A percentile compares a stretch with the other conserved stretches of the same genome.
phyloP scores from a whole-genome alignment of 805 yeast genomes.

The Teunomyces kruisii region DNA sequence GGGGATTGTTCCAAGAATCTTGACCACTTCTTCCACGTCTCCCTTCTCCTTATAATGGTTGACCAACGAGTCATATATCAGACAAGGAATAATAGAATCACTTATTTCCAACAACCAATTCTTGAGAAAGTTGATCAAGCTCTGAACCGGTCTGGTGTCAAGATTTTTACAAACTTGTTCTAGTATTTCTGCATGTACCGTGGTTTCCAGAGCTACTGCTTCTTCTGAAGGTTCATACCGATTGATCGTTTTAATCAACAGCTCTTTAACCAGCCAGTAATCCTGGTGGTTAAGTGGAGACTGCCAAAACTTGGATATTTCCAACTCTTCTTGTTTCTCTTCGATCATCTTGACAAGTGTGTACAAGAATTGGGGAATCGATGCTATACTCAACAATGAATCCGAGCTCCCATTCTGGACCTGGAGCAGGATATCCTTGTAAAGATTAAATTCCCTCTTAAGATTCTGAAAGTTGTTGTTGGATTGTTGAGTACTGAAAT shows the following conservation, averaged over 20 bases:
- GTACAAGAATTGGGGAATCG: conserved; percentile 33
- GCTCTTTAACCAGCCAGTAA: conserved; percentile 37
- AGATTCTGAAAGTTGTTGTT: conserved; percentile 39
- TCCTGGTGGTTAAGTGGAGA: conserved; percentile 30
- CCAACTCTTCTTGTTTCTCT: conserved; percentile 5
- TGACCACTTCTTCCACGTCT: conserved; percentile 17
- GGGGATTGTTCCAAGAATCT: conserved; percentile 33
- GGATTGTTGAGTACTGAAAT: conserved; percentile 23
- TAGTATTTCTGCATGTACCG: conserved; percentile 23
- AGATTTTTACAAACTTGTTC: conserved; percentile 14
- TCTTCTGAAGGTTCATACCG: conserved; percentile 12
- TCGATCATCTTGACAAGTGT: conserved; percentile 21
- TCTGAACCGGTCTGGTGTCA: conserved; percentile 4
- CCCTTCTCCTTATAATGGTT: conserved; percentile 15
- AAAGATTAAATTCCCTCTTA: conserved; percentile 37
- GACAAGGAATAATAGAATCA: conserved; percentile 43
- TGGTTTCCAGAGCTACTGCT: conserved; percentile 17
- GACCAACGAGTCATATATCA: conserved; percentile 34
- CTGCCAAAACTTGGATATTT: conserved; percentile 22
- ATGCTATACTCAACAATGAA: conserved; percentile 23
- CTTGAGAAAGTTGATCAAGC: conserved; percentile 32
- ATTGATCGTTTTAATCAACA: conserved; percentile 22
- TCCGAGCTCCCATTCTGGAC: conserved; percentile 16
- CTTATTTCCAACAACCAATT: conserved; percentile 42
- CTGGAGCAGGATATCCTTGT: conserved; percentile 42